Base-by-base conservation (phyloP, 495 filamentous ascomycete species). In the Neurospora sp. region DNA sequence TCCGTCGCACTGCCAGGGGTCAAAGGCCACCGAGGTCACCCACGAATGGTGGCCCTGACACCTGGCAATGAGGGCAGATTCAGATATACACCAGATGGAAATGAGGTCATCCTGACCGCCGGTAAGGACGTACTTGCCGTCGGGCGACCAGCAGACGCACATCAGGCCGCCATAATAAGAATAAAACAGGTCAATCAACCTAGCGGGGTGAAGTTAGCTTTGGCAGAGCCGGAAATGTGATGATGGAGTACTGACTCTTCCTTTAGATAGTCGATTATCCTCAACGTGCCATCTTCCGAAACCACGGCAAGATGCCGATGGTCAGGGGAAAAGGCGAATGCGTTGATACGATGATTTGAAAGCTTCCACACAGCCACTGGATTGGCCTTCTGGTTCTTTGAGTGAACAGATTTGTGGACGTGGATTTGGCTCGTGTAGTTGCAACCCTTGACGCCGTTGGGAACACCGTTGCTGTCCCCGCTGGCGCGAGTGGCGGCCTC, bases 141-240 rank as follows among this genome's bases (percentile, higher is more conserved):
- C 96, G 3, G 96, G 96, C 3, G 94, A 97, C 96, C 96, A 99
- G 83, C 93, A 96, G 11, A 97, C 93, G 79, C 93, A 97, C 46
- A 91, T 91, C 70, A 98, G 84, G 11, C 93, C 95, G 69, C 96
- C 96, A 77, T 98, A 99, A 83, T 97, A 98, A 73, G 91, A 92
- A 73, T 91, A 90, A 82, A 93, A 97, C 35, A 97, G 82, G 77
- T 97, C 93, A 49, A 95, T 84, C 12, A 97, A 86, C 75, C 93
- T 96, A 75, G 14, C 4, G 18, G 37, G 39, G 12, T 12, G 8
- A 37, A 1, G 35, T 66, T 38, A 54, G 31, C 23, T 39, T 39
- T 69, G 75, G 41, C 75, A 31, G 18, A 38, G 11, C 27, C 5
- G 2, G 14, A 35, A 35, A 62, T 18, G 12, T 1, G 12, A 38